Evolutionary conservation across 176 grass and related monocot species (phyloP).

Genomic region (Ensete ventricosum): DNA sequence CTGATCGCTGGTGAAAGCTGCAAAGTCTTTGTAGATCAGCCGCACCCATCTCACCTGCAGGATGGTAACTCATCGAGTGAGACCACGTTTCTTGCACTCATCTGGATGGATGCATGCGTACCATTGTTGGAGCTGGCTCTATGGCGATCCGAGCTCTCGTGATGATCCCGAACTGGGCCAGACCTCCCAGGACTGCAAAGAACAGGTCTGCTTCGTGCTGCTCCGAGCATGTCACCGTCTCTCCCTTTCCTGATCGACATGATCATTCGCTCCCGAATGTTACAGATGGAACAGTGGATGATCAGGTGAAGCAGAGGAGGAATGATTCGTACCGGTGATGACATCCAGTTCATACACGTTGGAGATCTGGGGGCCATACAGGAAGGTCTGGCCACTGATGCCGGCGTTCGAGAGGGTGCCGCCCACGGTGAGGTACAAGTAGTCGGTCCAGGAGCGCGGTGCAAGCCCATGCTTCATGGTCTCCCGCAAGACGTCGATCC

Average conservation of each 20-base stretch:
- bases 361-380: conserved; percentile 9
- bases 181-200: conserved; percentile 9
- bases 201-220: conserved; percentile 2
- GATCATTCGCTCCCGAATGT: too few species aligned
- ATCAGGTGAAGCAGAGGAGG: not conserved
- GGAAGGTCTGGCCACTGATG: conserved; percentile 16
- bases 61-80: too few species aligned
- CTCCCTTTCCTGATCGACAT: not conserved
- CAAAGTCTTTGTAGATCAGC: conserved; percentile 8
- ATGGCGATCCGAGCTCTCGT: conserved; percentile 11
- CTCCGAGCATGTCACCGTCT: conserved; percentile 9
- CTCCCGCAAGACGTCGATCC: conserved; percentile 17
- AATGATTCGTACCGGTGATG: conserved; percentile 1
- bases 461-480: conserved; percentile 5
- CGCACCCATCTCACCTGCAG: conserved; percentile 15
- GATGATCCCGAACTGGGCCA: conserved; percentile 18
- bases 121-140: conserved; percentile 12
- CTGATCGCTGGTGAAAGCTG: conserved; percentile 5
- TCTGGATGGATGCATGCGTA: not conserved
- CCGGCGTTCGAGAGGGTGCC: conserved; percentile 19
- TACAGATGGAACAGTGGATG: not conserved
- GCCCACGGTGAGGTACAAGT: conserved; percentile 13
- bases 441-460: conserved; percentile 17
- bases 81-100: too few species aligned
- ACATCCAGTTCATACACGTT: conserved; percentile 11